Base-by-base conservation (phyloP, 2,329 filamentous ascomycete species). In the Diaporthe batatas region DNA sequence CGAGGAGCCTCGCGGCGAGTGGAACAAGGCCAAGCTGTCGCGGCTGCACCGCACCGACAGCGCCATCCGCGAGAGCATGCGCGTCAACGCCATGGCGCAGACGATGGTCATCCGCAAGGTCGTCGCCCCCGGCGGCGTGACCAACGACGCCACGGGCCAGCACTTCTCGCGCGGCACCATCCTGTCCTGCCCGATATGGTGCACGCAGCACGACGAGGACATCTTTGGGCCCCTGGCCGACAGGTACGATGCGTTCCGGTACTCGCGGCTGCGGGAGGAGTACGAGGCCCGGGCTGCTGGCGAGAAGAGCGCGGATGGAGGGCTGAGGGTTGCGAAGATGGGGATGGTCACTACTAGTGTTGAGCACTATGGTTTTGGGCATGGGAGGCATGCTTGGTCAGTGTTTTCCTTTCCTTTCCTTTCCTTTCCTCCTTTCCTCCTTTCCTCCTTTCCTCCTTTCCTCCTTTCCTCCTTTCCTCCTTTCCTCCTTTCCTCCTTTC, bases 341-440 rank as follows among this genome's bases (percentile, higher is more conserved):
- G 84, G 87, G 3, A 85, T 91, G 82, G 86, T 89, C 16, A 87
- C 87, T 6, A 89, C 88, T 2, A 86, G 85, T 47, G 81, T 86
- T 49, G 78, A 80, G 10, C 86, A 88, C 75, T 77, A 90, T 25
- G 82, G 86, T 0, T 91, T 91, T 78, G 88, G 89, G 0, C 87
- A 90, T 73, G 89, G 89, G 10, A 82, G 86, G 74, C 88, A 91
- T 77, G 87, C 85, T 2, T 87, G 78, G 82, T 83, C 70, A 74
- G 81, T 77, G 74, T 25, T 77, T 76, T 76, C 74, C 5, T 16
- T 42, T 14, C 6, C 0, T 14, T n/a, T n/a, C n/a, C n/a, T n/a
- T n/a, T n/a, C n/a, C n/a, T n/a, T n/a, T n/a, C n/a, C n/a, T n/a
- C n/a, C n/a, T n/a, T n/a, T n/a, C n/a, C n/a, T n/a, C n/a, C n/a